Evolutionary conservation across 2,329 filamentous ascomycete genomes (phyloP).

Genomic region (Mollisia scopiformis): DNA sequence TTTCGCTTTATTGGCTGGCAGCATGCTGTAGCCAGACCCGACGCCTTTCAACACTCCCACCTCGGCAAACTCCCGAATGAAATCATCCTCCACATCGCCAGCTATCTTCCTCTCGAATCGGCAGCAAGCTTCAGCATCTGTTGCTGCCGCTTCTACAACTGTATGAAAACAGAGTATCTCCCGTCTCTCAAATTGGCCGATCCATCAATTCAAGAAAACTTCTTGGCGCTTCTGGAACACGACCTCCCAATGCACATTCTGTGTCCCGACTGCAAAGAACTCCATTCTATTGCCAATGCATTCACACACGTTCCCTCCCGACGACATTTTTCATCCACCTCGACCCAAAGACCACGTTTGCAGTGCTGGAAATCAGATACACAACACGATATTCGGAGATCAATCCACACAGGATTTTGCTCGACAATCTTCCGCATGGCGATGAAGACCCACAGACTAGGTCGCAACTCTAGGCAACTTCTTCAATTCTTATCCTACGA

Average conservation of each 20-base stretch:
- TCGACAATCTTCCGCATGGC: slow-evolving; percentile 21
- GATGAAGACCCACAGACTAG: slow-evolving; percentile 20
- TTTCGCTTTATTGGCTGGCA: not conserved
- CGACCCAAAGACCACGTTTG: not conserved
- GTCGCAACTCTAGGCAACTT: slow-evolving; percentile 3
- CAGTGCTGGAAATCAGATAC: slow-evolving; percentile 9
- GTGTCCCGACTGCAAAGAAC: slow-evolving; percentile 16
- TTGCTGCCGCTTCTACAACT: slow-evolving; percentile 5
- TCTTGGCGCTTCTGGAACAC: slow-evolving; percentile 15
- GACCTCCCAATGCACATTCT: slow-evolving; percentile 14
- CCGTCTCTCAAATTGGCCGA: slow-evolving; percentile 13
- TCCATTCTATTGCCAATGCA: slow-evolving; percentile 13
- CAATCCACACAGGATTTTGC: slow-evolving; percentile 6
- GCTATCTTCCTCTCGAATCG: slow-evolving; percentile 13
- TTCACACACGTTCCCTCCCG: slow-evolving; percentile 1
- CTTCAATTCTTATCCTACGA: slow-evolving; percentile 2
- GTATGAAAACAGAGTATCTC: slow-evolving; percentile 7
- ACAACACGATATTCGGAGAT: not conserved
- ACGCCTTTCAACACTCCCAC: not conserved
- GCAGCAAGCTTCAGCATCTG: slow-evolving; percentile 8
- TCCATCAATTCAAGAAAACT: not conserved
- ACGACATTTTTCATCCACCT: not conserved
- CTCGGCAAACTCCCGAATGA: slow-evolving; percentile 17
- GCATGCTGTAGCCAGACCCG: not conserved
- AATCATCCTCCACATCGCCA: slow-evolving; percentile 12